These are phyloP conservation scores for Ramichloridium luteum DNA, from an alignment of 2,329 filamentous ascomycete species.

Conservation along the genomic window DNA sequence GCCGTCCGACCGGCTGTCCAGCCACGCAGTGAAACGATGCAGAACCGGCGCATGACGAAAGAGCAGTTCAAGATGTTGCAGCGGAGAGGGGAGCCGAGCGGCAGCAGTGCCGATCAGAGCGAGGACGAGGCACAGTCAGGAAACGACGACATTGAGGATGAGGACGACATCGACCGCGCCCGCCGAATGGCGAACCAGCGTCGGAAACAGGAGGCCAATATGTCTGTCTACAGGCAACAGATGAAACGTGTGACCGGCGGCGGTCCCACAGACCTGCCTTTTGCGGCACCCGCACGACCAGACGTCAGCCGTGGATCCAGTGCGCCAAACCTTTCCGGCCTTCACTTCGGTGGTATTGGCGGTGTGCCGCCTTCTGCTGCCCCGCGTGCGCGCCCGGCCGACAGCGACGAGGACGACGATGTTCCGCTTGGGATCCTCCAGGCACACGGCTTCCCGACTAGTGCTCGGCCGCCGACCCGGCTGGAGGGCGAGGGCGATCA, in stretches of 20 bases:
- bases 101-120: slow-evolving; percentile 25
- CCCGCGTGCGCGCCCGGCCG: slow-evolving; percentile 12
- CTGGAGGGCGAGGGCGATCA: slow-evolving; percentile 36
- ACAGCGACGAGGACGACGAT: slow-evolving; percentile 72
- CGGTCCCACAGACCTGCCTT: slow-evolving; percentile 35
- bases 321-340: slow-evolving; percentile 9
- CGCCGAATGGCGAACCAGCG: slow-evolving; percentile 63
- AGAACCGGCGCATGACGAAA: slow-evolving; percentile 70
- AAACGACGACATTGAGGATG: slow-evolving; percentile 52
- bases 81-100: slow-evolving; percentile 39
- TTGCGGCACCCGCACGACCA: slow-evolving; percentile 37
- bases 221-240: slow-evolving; percentile 80
- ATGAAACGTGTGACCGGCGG: slow-evolving; percentile 96
- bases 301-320: slow-evolving; percentile 41
- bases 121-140: slow-evolving; percentile 37
- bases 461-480: slow-evolving; percentile 59
- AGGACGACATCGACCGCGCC: slow-evolving; percentile 67
- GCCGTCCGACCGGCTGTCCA: slow-evolving; percentile 17
- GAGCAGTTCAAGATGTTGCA: slow-evolving; percentile 74
- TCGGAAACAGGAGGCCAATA: slow-evolving; percentile 78
- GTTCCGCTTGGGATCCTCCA: slow-evolving; percentile 75
- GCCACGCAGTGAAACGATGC: slow-evolving; percentile 14
- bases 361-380: slow-evolving; percentile 12
- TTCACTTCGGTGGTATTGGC: slow-evolving; percentile 23
- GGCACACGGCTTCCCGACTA: slow-evolving; percentile 77